phyloP scores from a whole-genome alignment of 2,329 filamentous ascomycete species.

The Penicillium oxalicum region DNA sequence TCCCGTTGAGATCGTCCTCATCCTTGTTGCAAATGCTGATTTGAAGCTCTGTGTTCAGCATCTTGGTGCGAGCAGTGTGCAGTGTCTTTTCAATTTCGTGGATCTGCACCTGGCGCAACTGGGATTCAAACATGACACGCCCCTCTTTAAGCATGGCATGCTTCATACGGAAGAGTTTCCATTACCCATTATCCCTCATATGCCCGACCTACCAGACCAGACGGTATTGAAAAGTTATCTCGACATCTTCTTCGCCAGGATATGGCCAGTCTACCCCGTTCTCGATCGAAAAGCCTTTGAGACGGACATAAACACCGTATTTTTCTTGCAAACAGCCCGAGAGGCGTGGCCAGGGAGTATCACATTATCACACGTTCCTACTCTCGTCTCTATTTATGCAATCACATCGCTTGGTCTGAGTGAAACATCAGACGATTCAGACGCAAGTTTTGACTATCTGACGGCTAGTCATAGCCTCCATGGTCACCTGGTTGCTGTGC shows the following conservation, averaged over 20 bases:
- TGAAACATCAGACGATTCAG: not conserved
- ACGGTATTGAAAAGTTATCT: not conserved
- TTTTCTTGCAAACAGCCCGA: not conserved
- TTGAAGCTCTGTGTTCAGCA: not conserved
- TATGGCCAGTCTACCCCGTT: not conserved
- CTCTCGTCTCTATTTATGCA: not conserved
- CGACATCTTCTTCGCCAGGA: not conserved
- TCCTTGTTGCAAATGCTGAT: not conserved
- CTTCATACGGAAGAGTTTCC: constrained; percentile 3
- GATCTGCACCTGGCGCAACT: constrained; percentile 2
- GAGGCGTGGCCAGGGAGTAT: not conserved
- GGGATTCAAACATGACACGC: not conserved
- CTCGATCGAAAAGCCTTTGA: not conserved
- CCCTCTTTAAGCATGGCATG: constrained; percentile 3
- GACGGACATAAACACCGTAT: not conserved
- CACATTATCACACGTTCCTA: not conserved
- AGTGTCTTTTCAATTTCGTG: constrained; percentile 6
- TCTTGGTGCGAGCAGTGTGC: constrained; percentile 5
- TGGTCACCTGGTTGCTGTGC: not conserved
- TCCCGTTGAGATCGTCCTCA: not conserved
- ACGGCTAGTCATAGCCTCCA: not conserved
- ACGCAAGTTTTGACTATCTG: not conserved
- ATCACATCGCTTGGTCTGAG: not conserved
- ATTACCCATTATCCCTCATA: not conserved
- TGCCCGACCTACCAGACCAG: not conserved